Evolutionary conservation across 2,329 filamentous ascomycete species (phyloP), one percentile per base, ranked within the genome.

Genomic region (Cryphonectria carpinicola): DNA sequence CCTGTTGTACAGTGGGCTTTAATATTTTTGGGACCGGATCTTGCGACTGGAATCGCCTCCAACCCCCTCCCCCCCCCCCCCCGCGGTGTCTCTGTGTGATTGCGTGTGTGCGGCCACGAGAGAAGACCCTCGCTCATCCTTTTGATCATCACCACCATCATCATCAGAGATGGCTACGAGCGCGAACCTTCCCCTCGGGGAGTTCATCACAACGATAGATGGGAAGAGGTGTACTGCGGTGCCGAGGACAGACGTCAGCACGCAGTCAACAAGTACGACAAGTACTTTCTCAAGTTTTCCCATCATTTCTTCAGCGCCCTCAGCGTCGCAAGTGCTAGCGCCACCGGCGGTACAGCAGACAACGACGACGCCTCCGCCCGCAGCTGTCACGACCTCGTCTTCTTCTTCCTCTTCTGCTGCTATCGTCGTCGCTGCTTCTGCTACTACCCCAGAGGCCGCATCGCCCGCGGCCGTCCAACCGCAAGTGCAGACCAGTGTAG

Each of bases 171-270:
- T 87, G 85, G 82, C 81, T 70, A 78, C 79, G 46, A 81, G 76
- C 72, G 75, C 80, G 69, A 81, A 78, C 76, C 81, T 86, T 77
- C 82, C 81, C 73, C 77, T 79, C 76, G 83, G 84, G 76, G 82
- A 83, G 71, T 84, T 84, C 72, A 82, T 86, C 70, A 88, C 85
- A 68, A 84, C 78, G 65, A 80, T 87, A 68, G 78, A 82, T 70
- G 85, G 85, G 66, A 84, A 82, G 77, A 82, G 82, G 78, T 88
- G 87, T 80, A 88, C 87, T 75, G 86, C 84, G 72, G 80, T 88
- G 73, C 86, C 85, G 64, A 84, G 77, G 75, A 73, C 69, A 35
- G 72, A 71, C 54, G 71, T 74, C 63, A 74, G 58, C 68, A 72
- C 73, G 65, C 69, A 67, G 67, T 75, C 70, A 70, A 75, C 70